These are phyloP conservation scores for Penicillium expansum DNA, from an alignment of 2,329 filamentous ascomycete genomes.

Conservation along the genomic window DNA sequence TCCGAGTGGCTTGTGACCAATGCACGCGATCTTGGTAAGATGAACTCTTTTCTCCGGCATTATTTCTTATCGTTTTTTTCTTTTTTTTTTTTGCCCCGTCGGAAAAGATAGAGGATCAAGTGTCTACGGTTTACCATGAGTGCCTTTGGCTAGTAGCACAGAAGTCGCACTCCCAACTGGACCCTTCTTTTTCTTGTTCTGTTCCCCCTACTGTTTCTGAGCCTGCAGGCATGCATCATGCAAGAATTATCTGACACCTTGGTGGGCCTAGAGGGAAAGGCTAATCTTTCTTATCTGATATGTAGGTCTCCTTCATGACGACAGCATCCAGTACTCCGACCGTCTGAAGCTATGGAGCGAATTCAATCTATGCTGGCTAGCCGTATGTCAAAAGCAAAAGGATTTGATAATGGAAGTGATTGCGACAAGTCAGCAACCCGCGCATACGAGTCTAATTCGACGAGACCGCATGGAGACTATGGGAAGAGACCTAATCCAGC, in stretches of 20 bases:
- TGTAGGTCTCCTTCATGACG: constrained; percentile 78
- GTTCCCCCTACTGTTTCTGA: background rate
- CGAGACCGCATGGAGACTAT: constrained; percentile 70
- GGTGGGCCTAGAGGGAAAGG: constrained; percentile 1
- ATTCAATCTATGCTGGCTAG: constrained; percentile 91
- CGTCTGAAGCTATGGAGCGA: constrained; percentile 86
- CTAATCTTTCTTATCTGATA: constrained; percentile 24
- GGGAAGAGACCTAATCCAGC: constrained; percentile 74
- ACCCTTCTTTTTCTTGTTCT: constrained; percentile 8
- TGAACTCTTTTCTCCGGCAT: constrained; percentile 15
- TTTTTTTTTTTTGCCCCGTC: background rate
- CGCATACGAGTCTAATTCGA: constrained; percentile 62
- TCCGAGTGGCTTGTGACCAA: constrained; percentile 67
- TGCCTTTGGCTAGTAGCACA: constrained; percentile 11
- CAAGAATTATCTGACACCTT: constrained; percentile 14
- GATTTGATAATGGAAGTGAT: constrained; percentile 64
- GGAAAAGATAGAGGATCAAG: background rate
- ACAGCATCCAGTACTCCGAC: constrained; percentile 70
- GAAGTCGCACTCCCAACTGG: constrained; percentile 13
- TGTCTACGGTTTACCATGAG: background rate
- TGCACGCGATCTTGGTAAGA: constrained; percentile 64
- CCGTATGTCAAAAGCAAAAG: constrained; percentile 77
- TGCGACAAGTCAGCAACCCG: constrained; percentile 56
- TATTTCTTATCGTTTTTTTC: constrained; percentile 20
- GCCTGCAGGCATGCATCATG: constrained; percentile 16